Conservation (phyloP, 2,329 filamentous ascomycete species). For the Dryadomyces quercivorus region DNA sequence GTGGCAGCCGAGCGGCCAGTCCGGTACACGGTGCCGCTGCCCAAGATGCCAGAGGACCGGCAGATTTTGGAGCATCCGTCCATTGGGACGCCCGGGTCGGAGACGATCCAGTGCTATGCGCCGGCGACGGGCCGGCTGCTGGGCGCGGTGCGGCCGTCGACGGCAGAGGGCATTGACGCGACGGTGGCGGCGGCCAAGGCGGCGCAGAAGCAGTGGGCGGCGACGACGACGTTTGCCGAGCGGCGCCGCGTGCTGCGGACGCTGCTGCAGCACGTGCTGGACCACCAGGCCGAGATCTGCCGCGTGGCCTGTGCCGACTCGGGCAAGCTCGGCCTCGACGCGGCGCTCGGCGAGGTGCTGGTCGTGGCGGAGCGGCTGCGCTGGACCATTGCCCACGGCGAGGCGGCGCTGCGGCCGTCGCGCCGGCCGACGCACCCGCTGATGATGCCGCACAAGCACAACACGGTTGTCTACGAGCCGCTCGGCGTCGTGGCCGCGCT, state of each 20-base stretch:
- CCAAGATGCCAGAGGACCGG: slow-evolving; percentile 44
- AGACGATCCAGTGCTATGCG: slow-evolving; percentile 70
- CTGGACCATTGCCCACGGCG: slow-evolving; percentile 88
- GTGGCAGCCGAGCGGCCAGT: slow-evolving; percentile 26
- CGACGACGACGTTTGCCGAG: slow-evolving; percentile 62
- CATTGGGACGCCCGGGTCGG: slow-evolving; percentile 43
- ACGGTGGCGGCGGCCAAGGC: slow-evolving; percentile 59
- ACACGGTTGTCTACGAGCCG: slow-evolving; percentile 82
- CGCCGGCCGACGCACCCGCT: slow-evolving; percentile 67
- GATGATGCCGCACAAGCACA: slow-evolving; percentile 91
- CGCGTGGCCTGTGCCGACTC: slow-evolving; percentile 79
- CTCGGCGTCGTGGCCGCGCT: slow-evolving; percentile 85
- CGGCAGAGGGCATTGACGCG: slow-evolving; percentile 64
- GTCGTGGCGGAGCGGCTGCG: slow-evolving; percentile 88
- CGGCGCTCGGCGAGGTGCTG: slow-evolving; percentile 84
- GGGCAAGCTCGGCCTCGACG: slow-evolving; percentile 93
- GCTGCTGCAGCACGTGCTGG: slow-evolving; percentile 70
- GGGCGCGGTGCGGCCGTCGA: slow-evolving; percentile 65
- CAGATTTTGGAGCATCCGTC: slow-evolving; percentile 35
- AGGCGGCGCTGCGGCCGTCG: slow-evolving; percentile 61
- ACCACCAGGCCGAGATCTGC: slow-evolving; percentile 81
- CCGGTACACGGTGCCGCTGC: slow-evolving; percentile 47
- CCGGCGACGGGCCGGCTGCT: slow-evolving; percentile 82
- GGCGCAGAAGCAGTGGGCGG: slow-evolving; percentile 69
- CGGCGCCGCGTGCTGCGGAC: slow-evolving; percentile 69